These are phyloP conservation scores for Kentomonas sorsogonicus DNA, from an alignment of 208 protist species.

Conservation along the genomic window DNA sequence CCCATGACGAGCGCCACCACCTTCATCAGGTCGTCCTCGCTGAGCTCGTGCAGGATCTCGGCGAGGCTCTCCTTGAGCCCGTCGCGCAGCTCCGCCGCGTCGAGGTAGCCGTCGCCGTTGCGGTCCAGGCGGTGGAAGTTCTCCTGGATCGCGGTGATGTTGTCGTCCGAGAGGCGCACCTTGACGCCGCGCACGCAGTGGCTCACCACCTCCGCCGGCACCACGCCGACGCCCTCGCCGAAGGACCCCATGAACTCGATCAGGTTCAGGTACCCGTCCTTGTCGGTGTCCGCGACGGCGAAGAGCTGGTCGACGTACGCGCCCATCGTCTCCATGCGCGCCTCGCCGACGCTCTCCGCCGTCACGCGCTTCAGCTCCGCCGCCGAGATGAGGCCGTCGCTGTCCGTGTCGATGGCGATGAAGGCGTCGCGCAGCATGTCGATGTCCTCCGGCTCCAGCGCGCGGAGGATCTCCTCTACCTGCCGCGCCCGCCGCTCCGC, in stretches of 20 bases:
- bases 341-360: conserved; percentile 30
- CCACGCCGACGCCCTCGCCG: conserved; percentile 65
- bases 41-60: conserved; percentile 57
- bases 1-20: conserved; percentile 71
- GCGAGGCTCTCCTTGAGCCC: conserved; percentile 49
- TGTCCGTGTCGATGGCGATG: conserved; percentile 80
- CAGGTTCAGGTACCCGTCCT: conserved; percentile 53
- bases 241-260: conserved; percentile 76
- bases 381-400: conserved; percentile 61
- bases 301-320: conserved; percentile 69
- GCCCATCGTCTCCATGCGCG: conserved; percentile 41
- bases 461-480: conserved; percentile 29
- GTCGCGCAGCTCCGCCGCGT: conserved; percentile 52
- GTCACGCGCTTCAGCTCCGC: conserved; percentile 56
- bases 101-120: conserved; percentile 67
- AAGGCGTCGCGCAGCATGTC: conserved; percentile 88
- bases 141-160: conserved; percentile 69
- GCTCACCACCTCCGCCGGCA: conserved; percentile 84
- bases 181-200: conserved; percentile 65
- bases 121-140: conserved; percentile 66
- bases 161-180: conserved; percentile 72
- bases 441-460: conserved; percentile 65
- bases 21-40: conserved; percentile 53
- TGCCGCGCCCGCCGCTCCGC: conserved; percentile 17
- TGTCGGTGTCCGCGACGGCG: conserved; percentile 69